Evolutionary conservation across 495 filamentous ascomycete genomes (phyloP).

Genomic region (Hypoxylon intermedium): DNA sequence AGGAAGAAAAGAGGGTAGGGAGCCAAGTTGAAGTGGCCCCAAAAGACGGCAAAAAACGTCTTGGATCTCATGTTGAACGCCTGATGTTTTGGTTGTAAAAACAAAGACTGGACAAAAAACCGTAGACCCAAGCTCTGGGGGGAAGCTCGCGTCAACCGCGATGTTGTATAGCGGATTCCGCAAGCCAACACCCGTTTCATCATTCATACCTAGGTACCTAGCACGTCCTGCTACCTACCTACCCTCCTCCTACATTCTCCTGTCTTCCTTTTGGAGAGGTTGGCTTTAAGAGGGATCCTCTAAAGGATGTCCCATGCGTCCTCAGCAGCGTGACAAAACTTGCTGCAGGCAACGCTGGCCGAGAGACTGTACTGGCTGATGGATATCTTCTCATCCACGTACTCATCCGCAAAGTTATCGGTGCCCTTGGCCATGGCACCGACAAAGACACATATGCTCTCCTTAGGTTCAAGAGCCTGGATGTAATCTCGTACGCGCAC

Average conservation of each 20-base stretch:
- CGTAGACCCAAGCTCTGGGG: conserved; percentile 54
- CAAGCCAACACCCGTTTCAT: conserved; percentile 29
- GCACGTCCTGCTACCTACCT: conserved; percentile 36
- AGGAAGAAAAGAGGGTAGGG: conserved; percentile 49
- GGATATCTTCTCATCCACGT: conserved; percentile 95
- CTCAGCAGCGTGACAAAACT: conserved; percentile 98
- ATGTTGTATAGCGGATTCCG: conserved; percentile 58
- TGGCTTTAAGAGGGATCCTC: conserved; percentile 18
- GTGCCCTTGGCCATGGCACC: conserved; percentile 97
- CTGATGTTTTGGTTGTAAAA: conserved; percentile 84
- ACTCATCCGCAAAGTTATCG: conserved; percentile 92
- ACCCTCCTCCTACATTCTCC: conserved; percentile 23
- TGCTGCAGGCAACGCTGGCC: conserved; percentile 97
- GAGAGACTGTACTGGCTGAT: conserved; percentile 98
- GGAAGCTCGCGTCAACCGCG: conserved; percentile 45
- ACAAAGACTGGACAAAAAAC: conserved; percentile 67
- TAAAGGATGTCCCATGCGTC: conserved; percentile 95
- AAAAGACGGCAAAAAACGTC: conserved; percentile 67
- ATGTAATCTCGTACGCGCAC: conserved; percentile 90
- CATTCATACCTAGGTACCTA: conserved; percentile 31
- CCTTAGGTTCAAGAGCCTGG: conserved; percentile 73
- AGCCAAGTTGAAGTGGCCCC: conserved; percentile 75
- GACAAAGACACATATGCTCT: conserved; percentile 97
- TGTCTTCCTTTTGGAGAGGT: conserved; percentile 19
- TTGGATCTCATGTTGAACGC: conserved; percentile 82